A percentile compares a stretch with the other conserved stretches of the same genome.
phyloP scores from a whole-genome alignment of 352 stramenopile species.

The Poterioochromonas sp. region DNA sequence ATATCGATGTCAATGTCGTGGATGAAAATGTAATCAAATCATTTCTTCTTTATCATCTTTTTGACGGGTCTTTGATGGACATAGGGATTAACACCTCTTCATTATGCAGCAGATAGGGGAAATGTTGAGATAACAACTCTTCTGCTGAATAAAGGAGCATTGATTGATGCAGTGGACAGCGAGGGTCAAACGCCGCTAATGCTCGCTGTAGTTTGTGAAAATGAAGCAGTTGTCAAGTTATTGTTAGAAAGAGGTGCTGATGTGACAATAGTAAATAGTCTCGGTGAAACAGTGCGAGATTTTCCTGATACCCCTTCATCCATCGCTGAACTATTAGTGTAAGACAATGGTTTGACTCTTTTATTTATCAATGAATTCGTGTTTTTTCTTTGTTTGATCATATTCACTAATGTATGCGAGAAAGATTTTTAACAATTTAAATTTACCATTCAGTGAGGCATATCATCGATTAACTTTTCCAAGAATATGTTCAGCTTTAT shows the following conservation, averaged over 20 bases:
- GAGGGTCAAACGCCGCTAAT: neutral
- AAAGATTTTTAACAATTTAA: no score
- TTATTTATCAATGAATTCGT: no score
- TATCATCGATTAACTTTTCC: neutral
- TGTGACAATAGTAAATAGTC: neutral
- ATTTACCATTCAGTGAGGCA: no score
- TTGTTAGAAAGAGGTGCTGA: neutral
- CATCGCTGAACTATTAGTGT: neutral
- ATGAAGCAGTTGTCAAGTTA: neutral
- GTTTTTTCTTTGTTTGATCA: no score
- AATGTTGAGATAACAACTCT: neutral
- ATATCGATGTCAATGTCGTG: neutral
- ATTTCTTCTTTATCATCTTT: neutral
- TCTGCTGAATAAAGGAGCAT: neutral
- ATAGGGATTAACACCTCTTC: neutral
- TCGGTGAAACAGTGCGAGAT: neutral
- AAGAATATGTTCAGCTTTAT: neutral
- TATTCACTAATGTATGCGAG: no score
- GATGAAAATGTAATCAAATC: neutral
- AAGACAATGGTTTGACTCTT: no score
- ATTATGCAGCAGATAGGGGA: constrained; percentile 9
- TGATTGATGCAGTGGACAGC: neutral
- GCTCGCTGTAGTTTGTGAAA: neutral
- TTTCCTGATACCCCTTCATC: neutral
- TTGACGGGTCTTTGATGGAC: neutral